Conservation (phyloP, 768 basidiomycete genomes). For the Termitomyces sp. region DNA sequence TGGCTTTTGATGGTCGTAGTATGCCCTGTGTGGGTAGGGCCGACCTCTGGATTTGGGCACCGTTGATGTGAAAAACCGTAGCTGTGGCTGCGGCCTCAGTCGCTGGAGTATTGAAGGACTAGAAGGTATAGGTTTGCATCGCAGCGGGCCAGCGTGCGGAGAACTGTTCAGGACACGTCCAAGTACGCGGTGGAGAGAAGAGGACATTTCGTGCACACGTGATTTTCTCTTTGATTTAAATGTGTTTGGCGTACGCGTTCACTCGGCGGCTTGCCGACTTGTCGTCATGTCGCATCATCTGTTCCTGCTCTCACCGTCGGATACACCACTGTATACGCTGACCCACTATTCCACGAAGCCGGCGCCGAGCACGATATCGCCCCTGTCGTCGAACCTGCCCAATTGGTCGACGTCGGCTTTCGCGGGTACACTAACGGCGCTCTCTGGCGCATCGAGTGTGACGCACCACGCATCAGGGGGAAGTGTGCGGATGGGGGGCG, state of each 20-base stretch:
- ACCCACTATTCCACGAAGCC: constrained; percentile 82
- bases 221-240: constrained; percentile 3
- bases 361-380: constrained; percentile 47
- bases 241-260: constrained; percentile 6
- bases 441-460: constrained; percentile 79
- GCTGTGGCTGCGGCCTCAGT: neutral
- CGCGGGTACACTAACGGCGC: constrained; percentile 80
- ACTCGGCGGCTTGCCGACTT: neutral
- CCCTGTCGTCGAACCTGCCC: constrained; percentile 77
- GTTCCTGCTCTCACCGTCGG: constrained; percentile 79
- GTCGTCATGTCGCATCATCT: constrained; percentile 77
- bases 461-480: constrained; percentile 65
- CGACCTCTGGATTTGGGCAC: neutral
- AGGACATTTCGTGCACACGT: constrained; percentile 12
- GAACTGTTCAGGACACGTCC: neutral
- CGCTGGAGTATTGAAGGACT: no score
- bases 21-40: constrained; percentile 13
- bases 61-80: constrained; percentile 10
- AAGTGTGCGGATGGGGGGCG: constrained; percentile 65
- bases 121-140: constrained; percentile 1
- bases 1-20: neutral
- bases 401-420: constrained; percentile 91
- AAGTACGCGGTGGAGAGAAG: neutral
- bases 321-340: constrained; percentile 79
- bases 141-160: neutral